Evolutionary conservation across 1,284 basidiomycete genomes (phyloP).

Genomic region (Ceratobasidium sp.): DNA sequence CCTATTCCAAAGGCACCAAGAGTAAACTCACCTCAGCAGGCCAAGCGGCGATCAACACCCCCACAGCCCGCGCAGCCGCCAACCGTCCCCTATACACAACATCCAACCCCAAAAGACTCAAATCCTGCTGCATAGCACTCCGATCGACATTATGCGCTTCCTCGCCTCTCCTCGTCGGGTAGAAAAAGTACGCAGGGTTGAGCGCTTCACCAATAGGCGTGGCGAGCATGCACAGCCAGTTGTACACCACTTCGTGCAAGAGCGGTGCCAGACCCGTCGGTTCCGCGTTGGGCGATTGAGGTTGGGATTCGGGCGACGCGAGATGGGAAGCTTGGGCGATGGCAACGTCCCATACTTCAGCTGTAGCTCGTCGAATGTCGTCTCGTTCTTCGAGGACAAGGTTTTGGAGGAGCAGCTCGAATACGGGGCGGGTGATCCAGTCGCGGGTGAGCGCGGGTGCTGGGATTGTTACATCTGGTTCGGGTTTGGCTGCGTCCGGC

Average conservation of each 20-base stretch:
- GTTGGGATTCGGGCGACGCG: not conserved
- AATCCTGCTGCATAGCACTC: conserved; percentile 92
- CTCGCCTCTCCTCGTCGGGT: conserved; percentile 59
- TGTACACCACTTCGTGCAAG: conserved; percentile 50
- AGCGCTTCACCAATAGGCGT: conserved; percentile 89
- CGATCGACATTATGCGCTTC: conserved; percentile 96
- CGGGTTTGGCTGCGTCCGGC: not conserved
- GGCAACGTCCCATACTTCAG: conserved; percentile 82
- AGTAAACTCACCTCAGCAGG: conserved; percentile 62
- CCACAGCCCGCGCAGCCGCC: conserved; percentile 82
- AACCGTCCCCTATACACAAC: conserved; percentile 85
- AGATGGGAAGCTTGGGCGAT: conserved; percentile 61
- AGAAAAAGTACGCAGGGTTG: conserved; percentile 77
- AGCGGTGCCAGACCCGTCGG: conserved; percentile 45
- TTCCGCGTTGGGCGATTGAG: conserved; percentile 42
- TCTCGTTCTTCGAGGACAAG: conserved; percentile 90
- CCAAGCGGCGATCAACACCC: conserved; percentile 76
- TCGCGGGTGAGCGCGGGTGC: conserved; percentile 78
- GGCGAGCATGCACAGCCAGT: conserved; percentile 90
- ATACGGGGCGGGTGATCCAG: conserved; percentile 84
- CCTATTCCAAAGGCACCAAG: conserved; percentile 10
- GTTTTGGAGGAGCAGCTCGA: conserved; percentile 93
- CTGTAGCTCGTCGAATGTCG: conserved; percentile 84
- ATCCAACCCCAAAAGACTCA: conserved; percentile 84
- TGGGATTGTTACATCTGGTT: conserved; percentile 50